A percentile compares a stretch with the other conserved stretches of the same genome.
These are phyloP conservation scores for Cadophora gregata DNA, from an alignment of 2,329 filamentous ascomycete species.

Conservation along the genomic window DNA sequence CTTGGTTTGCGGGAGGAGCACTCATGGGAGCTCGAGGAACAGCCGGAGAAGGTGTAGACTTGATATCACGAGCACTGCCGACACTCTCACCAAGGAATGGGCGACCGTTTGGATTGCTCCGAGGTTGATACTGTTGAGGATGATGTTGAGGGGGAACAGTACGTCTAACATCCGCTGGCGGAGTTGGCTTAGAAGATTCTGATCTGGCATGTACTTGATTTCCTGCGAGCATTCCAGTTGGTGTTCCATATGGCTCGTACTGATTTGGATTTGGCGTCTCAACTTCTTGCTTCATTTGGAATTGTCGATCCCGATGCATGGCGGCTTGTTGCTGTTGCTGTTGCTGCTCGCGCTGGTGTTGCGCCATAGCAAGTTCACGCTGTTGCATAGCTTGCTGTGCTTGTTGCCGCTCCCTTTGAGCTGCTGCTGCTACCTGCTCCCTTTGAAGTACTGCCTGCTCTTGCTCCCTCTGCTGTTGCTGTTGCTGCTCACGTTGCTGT, in stretches of 20 bases:
- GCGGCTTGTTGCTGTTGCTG: constrained; percentile 24
- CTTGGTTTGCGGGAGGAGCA: constrained; percentile 37
- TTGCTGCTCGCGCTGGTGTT: constrained; percentile 24
- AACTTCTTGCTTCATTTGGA: constrained; percentile 43
- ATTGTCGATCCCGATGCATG: constrained; percentile 33
- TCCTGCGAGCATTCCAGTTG: constrained; percentile 30
- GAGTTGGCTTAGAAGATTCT: constrained; percentile 32
- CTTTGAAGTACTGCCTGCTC: constrained; percentile 22
- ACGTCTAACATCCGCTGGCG: constrained; percentile 35
- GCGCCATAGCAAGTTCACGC: constrained; percentile 23
- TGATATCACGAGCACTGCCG: constrained; percentile 32
- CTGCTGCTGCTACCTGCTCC: constrained; percentile 24
- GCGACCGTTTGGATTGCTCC: constrained; percentile 34
- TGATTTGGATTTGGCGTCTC: constrained; percentile 45
- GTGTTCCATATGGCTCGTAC: constrained; percentile 43
- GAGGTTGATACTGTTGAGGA: constrained; percentile 40
- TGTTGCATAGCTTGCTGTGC: constrained; percentile 22
- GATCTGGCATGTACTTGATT: constrained; percentile 35
- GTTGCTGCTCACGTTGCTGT: constrained; percentile 34
- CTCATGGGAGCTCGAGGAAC: constrained; percentile 37
- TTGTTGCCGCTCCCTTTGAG: constrained; percentile 28
- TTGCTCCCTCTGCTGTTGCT: constrained; percentile 28
- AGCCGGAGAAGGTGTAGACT: constrained; percentile 38
- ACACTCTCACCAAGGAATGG: constrained; percentile 38
- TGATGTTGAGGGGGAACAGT: constrained; percentile 36